Percentiles rank a stretch among this genome's conserved stretches.
Evolutionary conservation across 2,329 filamentous ascomycete genomes (phyloP).

Genomic region (Penicillium griseofulvum): DNA sequence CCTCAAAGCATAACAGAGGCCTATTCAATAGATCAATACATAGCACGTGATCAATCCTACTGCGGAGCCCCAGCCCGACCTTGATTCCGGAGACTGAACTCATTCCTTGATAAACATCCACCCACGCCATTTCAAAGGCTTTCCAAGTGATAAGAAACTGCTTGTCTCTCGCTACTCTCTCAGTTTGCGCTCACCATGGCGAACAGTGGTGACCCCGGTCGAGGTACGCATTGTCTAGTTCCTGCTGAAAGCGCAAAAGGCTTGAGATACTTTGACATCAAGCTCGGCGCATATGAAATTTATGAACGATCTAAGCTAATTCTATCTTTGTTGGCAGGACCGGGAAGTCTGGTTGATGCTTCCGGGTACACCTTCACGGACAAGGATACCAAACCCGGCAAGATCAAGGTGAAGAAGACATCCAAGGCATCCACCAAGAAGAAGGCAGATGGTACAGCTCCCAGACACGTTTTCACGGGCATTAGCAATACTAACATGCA

Average conservation of each 20-base stretch:
- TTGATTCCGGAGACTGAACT: conserved; percentile 16
- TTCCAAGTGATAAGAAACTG: conserved; percentile 1
- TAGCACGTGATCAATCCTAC: conserved; percentile 24
- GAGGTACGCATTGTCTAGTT: conserved; percentile 28
- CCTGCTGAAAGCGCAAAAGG: conserved; percentile 7
- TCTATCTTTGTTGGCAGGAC: conserved; percentile 8
- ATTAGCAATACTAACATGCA: not conserved
- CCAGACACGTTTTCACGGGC: conserved; percentile 1
- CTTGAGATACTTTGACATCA: conserved; percentile 2
- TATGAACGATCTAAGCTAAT: conserved; percentile 4
- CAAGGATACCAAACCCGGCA: conserved; percentile 44
- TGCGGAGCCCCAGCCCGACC: conserved; percentile 29
- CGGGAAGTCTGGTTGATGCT: conserved; percentile 43
- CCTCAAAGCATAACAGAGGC: not conserved
- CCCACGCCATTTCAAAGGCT: not conserved
- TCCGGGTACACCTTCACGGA: conserved; percentile 48
- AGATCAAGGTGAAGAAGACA: conserved; percentile 46
- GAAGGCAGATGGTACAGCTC: conserved; percentile 33
- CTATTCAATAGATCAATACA: not conserved
- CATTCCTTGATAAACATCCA: conserved; percentile 3
- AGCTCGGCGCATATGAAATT: not conserved
- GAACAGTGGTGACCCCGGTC: conserved; percentile 35
- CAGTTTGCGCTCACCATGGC: conserved; percentile 30
- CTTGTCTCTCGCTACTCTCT: conserved; percentile 1
- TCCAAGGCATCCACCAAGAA: conserved; percentile 35